Conservation (phyloP, 495 filamentous ascomycete genomes). For the Annulohypoxylon nitens region DNA sequence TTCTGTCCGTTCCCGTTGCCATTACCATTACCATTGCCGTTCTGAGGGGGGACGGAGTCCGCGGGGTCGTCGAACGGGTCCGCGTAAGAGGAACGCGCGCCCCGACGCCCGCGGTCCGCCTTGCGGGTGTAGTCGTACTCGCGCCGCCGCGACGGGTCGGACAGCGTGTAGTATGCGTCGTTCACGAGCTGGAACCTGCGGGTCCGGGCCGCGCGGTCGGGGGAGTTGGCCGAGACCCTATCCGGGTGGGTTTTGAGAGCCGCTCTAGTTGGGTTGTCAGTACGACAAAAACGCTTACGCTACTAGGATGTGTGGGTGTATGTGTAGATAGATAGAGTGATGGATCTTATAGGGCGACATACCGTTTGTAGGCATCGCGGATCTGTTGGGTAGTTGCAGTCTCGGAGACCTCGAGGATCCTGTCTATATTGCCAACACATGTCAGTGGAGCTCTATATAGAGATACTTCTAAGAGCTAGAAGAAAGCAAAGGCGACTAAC, state of each 20-base stretch:
- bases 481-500: constrained; percentile 52
- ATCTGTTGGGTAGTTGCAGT: constrained; percentile 86
- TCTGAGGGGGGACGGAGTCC: constrained; percentile 55
- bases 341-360: constrained; percentile 13
- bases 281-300: not conserved
- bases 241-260: constrained; percentile 96
- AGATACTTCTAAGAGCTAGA: not conserved
- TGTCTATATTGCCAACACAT: constrained; percentile 36
- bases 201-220: constrained; percentile 85
- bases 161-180: constrained; percentile 97
- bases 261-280: constrained; percentile 66
- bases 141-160: constrained; percentile 79
- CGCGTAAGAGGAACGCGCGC: constrained; percentile 48
- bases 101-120: constrained; percentile 50
- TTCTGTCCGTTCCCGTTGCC: constrained; percentile 28
- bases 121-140: constrained; percentile 83
- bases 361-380: constrained; percentile 95
- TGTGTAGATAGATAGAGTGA: no score
- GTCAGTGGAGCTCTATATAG: constrained; percentile 35
- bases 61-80: constrained; percentile 68
- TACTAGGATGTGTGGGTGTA: not conserved
- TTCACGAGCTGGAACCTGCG: constrained; percentile 95
- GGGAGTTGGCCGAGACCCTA: constrained; percentile 85
- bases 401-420: constrained; percentile 77
- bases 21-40: constrained; percentile 58